Evolutionary conservation across 805 yeast species (phyloP).

Genomic region (Cyberlindnera veronae): DNA sequence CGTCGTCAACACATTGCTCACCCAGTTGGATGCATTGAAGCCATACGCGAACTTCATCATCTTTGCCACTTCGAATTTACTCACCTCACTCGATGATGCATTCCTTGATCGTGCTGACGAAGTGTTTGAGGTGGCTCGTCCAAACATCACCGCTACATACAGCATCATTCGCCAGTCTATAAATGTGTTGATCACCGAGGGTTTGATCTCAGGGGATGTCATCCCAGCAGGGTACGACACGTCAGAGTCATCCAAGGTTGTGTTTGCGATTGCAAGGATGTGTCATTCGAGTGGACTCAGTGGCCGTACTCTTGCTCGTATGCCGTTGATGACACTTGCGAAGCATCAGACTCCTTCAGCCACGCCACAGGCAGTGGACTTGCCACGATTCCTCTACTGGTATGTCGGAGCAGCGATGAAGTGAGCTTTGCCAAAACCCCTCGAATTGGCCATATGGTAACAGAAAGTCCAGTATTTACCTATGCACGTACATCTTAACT

Average conservation of each 20-base stretch:
- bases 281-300: slow-evolving; percentile 10
- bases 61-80: slow-evolving; percentile 40
- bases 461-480: no score
- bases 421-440: background rate
- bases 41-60: slow-evolving; percentile 33
- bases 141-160: slow-evolving; percentile 30
- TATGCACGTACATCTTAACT: no score
- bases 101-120: slow-evolving; percentile 43
- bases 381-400: background rate
- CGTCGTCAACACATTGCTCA: slow-evolving; percentile 42
- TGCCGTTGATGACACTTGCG: slow-evolving; percentile 10
- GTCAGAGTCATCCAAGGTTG: background rate
- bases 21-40: slow-evolving; percentile 39
- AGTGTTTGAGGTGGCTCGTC: slow-evolving; percentile 33
- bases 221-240: background rate
- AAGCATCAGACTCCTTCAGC: slow-evolving; percentile 1
- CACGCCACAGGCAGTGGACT: background rate
- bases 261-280: slow-evolving; percentile 3
- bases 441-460: no score
- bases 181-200: slow-evolving; percentile 6
- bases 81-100: slow-evolving; percentile 39
- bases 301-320: slow-evolving; percentile 11
- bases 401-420: background rate
- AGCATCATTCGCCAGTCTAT: slow-evolving; percentile 31
- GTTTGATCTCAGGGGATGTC: background rate